A percentile compares a stretch with the other conserved stretches of the same genome.
Evolutionary conservation across 352 stramenopile species (phyloP).

Genomic region (Phytophthora podocarpi): DNA sequence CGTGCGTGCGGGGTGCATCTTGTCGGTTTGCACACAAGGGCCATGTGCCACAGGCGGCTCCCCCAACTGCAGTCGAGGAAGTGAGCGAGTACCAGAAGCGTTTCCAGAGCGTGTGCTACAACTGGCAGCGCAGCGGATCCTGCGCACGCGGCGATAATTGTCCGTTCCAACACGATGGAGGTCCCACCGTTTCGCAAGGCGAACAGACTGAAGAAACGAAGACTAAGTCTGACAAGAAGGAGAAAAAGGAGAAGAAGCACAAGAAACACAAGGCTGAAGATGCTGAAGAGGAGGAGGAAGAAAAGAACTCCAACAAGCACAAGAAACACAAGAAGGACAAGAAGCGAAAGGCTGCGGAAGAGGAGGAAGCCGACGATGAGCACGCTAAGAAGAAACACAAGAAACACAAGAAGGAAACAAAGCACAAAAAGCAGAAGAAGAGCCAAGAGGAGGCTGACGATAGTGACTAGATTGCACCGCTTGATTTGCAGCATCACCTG

Average conservation of each 20-base stretch:
- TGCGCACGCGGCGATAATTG: conserved; percentile 52
- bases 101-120: conserved; percentile 71
- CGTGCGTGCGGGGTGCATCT: conserved; percentile 51
- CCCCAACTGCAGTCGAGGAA: conserved; percentile 47
- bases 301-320: conserved; percentile 20
- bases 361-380: conserved; percentile 10
- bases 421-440: conserved; percentile 45
- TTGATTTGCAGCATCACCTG: background rate
- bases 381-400: conserved; percentile 12
- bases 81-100: conserved; percentile 69
- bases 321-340: conserved; percentile 41
- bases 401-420: conserved; percentile 36
- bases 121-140: conserved; percentile 51
- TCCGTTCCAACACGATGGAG: conserved; percentile 55
- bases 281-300: background rate
- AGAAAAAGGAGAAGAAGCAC: conserved; percentile 9
- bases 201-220: conserved; percentile 9
- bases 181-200: background rate
- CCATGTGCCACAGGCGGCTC: conserved; percentile 16
- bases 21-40: conserved; percentile 66
- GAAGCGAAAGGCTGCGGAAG: conserved; percentile 19
- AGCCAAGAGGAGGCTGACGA: conserved; percentile 27
- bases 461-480: conserved; percentile 12
- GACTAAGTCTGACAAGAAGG: conserved; percentile 4
- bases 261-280: conserved; percentile 6